phyloP scores from a whole-genome alignment of 2,329 filamentous ascomycete species.

The Sporothrix pseudoabietina region DNA sequence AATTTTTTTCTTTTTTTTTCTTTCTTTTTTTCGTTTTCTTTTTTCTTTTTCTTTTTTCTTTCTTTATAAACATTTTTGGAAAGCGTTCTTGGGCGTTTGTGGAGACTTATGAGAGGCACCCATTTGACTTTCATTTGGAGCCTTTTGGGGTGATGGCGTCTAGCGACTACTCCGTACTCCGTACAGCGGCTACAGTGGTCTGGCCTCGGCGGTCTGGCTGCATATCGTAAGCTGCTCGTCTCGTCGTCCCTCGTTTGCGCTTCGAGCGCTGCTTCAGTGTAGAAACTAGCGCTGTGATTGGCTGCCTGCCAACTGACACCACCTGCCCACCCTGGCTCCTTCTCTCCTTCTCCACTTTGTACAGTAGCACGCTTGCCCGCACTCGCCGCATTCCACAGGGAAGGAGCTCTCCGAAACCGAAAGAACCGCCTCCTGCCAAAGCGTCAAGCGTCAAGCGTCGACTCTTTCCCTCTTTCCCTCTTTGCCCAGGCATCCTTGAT shows the following conservation, averaged over 20 bases:
- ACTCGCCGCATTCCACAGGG: constrained; percentile 1
- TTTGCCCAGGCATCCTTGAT: neutral
- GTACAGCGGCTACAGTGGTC: neutral
- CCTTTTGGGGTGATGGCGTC: neutral
- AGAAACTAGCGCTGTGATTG: neutral
- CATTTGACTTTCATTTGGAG: neutral
- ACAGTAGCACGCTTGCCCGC: constrained; percentile 4
- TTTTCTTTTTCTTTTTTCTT: neutral
- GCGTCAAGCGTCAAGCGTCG: neutral
- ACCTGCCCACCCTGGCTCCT: neutral
- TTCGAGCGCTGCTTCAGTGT: neutral
- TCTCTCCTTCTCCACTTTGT: constrained; percentile 15
- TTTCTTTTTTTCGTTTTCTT: too few species aligned
- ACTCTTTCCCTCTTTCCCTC: neutral
- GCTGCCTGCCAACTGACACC: neutral
- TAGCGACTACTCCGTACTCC: neutral
- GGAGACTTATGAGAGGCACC: neutral
- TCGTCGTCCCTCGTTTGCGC: neutral
- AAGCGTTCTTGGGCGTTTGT: neutral
- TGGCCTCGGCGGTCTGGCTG: neutral
- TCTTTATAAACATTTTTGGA: neutral
- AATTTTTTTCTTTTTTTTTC: neutral
- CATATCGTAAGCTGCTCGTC: neutral
- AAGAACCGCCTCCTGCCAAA: constrained; percentile 13
- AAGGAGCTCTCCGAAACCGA: constrained; percentile 24